Evolutionary conservation across 2,329 filamentous ascomycete genomes (phyloP).

Genomic region (Phialophora verrucosa): DNA sequence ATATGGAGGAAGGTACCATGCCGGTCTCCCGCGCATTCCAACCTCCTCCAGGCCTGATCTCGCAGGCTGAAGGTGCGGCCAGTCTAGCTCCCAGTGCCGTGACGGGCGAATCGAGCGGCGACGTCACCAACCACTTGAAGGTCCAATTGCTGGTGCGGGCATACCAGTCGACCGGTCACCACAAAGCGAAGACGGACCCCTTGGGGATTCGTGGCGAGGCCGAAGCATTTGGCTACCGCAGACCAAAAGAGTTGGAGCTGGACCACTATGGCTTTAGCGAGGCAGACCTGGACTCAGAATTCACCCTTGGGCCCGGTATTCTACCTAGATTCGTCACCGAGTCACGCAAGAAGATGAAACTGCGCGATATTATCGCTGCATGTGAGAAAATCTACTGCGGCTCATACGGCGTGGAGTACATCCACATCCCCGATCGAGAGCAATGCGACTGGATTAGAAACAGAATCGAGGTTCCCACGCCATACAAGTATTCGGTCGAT

Average conservation of each 20-base stretch:
- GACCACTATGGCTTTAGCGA: conserved; percentile 96
- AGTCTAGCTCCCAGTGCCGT: conserved; percentile 63
- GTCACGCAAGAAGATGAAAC: conserved; percentile 89
- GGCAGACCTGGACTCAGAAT: conserved; percentile 90
- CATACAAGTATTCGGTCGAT: conserved; percentile 96
- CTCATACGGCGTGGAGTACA: conserved; percentile 97
- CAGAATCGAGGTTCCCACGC: conserved; percentile 88
- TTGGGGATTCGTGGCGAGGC: conserved; percentile 89
- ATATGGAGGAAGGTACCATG: conserved; percentile 98
- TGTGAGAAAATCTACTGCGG: conserved; percentile 97
- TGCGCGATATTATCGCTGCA: conserved; percentile 88
- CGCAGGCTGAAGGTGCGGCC: conserved; percentile 73
- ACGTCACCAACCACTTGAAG: conserved; percentile 95
- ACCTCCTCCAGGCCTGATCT: conserved; percentile 89
- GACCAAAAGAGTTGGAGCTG: conserved; percentile 89
- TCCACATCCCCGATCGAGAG: conserved; percentile 95
- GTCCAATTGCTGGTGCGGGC: conserved; percentile 96
- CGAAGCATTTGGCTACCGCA: conserved; percentile 81
- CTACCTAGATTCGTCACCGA: conserved; percentile 90
- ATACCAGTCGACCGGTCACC: conserved; percentile 96
- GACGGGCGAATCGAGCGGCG: conserved; percentile 63
- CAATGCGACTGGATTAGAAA: conserved; percentile 99
- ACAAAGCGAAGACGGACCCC: conserved; percentile 97
- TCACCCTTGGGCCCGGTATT: conserved; percentile 90
- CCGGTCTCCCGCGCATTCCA: conserved; percentile 96